Conservation (phyloP, 306 rosid genomes). For the Castanospermum australe region DNA sequence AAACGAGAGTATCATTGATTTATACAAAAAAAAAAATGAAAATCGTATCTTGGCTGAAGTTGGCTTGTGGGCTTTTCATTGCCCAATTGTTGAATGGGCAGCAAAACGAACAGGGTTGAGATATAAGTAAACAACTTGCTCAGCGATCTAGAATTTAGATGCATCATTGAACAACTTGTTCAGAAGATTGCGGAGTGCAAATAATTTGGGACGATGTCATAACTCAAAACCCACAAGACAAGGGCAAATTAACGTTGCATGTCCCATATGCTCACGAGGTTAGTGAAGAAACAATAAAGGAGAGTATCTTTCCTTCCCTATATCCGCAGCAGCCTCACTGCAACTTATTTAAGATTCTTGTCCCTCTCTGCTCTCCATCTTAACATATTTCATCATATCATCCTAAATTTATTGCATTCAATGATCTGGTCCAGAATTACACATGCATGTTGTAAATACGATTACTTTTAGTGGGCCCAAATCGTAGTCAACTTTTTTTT, state of each 20-base stretch:
- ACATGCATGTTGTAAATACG: constrained; percentile 36
- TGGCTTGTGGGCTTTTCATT: not conserved
- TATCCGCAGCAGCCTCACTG: constrained; percentile 22
- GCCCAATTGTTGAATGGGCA: not conserved
- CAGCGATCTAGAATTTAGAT: not conserved
- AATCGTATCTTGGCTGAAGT: not conserved
- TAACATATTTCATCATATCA: not conserved
- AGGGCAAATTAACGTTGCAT: constrained; percentile 18
- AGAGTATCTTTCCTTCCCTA: constrained; percentile 31
- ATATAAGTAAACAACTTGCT: not conserved
- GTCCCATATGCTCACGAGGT: constrained; percentile 52
- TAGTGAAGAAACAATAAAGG: constrained; percentile 40
- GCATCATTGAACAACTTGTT: not conserved
- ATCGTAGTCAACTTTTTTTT: not conserved
- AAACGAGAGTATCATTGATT: no score
- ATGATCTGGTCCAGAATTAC: constrained; percentile 32
- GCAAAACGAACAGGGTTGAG: no score
- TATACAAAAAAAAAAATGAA: no score
- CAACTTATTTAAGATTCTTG: constrained; percentile 43
- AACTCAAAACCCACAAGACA: not conserved
- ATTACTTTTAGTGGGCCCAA: constrained; percentile 25
- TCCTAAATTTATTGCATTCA: constrained; percentile 34
- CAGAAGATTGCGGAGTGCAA: not conserved
- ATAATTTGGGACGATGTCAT: constrained; percentile 14
- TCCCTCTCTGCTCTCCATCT: constrained; percentile 10